A percentile compares a stretch with the other conserved stretches of the same genome.
Conservation (phyloP, 768 basidiomycete genomes). For the Termitomyces sp. region DNA sequence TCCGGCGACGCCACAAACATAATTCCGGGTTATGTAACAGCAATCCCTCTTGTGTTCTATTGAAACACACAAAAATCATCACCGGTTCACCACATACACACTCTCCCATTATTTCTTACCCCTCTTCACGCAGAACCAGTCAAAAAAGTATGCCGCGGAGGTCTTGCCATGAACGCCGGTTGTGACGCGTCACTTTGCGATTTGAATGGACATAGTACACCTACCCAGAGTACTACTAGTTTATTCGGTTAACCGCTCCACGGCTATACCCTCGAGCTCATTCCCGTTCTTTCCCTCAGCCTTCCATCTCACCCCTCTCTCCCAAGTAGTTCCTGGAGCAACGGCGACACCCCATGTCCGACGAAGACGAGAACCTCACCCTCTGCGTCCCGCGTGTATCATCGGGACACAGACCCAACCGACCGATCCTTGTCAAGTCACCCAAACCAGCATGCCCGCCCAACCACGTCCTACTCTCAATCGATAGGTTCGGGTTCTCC, state of each 20-base stretch:
- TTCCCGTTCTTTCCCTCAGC: too few relatives aligned
- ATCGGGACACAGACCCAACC: constrained; percentile 20
- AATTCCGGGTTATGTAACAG: too few relatives aligned
- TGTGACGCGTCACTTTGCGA: background rate
- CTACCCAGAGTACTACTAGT: background rate
- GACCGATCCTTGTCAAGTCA: constrained; percentile 20
- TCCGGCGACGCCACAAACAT: background rate
- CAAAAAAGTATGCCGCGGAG: background rate
- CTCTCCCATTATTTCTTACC: too few relatives aligned
- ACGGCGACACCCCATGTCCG: background rate
- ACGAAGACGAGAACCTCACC: constrained; percentile 17
- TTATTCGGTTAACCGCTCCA: background rate
- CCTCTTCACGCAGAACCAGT: background rate
- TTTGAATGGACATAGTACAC: too few relatives aligned
- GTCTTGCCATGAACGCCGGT: background rate
- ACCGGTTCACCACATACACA: background rate
- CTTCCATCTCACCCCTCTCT: background rate
- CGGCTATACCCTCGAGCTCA: too few relatives aligned
- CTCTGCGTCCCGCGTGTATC: constrained; percentile 31
- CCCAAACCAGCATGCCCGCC: constrained; percentile 23
- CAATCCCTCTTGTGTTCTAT: too few relatives aligned
- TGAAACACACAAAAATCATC: background rate
- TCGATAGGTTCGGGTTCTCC: constrained; percentile 70
- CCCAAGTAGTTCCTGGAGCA: background rate
- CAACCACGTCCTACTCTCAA: constrained; percentile 50